These are phyloP conservation scores for Aspergillus pseudoterreus DNA, from an alignment of 2,329 filamentous ascomycete species.

Conservation along the genomic window DNA sequence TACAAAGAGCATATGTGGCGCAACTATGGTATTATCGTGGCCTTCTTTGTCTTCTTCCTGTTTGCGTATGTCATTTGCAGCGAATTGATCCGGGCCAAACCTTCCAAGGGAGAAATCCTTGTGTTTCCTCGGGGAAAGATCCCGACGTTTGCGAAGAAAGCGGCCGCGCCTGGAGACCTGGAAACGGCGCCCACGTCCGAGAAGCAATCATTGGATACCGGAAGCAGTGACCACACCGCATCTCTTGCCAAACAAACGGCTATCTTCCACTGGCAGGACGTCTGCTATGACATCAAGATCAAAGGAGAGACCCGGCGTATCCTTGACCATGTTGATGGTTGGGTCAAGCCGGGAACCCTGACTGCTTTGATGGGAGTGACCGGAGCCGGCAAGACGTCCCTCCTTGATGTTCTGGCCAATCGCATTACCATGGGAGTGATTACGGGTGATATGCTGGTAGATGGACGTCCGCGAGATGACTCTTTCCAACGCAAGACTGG, in stretches of 20 bases:
- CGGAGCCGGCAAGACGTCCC: conserved; percentile 84
- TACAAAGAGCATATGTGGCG: conserved; percentile 57
- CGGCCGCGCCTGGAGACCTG: conserved; percentile 15
- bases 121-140: conserved; percentile 69
- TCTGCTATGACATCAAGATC: conserved; percentile 78
- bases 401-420: conserved; percentile 78
- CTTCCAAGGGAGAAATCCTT: conserved; percentile 70
- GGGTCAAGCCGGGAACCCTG: conserved; percentile 85
- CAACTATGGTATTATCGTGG: conserved; percentile 66
- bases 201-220: conserved; percentile 65
- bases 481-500: conserved; percentile 60
- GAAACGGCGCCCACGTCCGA: conserved; percentile 19
- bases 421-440: conserved; percentile 84
- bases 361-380: conserved; percentile 89
- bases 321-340: conserved; percentile 80
- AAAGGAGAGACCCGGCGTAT: conserved; percentile 71
- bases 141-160: conserved; percentile 41
- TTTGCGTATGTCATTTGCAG: conserved; percentile 58
- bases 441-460: conserved; percentile 76
- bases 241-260: conserved; percentile 69
- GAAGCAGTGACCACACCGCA: conserved; percentile 66
- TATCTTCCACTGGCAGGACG: conserved; percentile 79
- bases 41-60: conserved; percentile 58
- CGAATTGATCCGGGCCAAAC: conserved; percentile 59
- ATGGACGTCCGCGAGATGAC: conserved; percentile 66